A percentile compares a stretch with the other conserved stretches of the same genome.
Evolutionary conservation across 345 rosid species (phyloP).

Genomic region (Aquilaria sinensis): DNA sequence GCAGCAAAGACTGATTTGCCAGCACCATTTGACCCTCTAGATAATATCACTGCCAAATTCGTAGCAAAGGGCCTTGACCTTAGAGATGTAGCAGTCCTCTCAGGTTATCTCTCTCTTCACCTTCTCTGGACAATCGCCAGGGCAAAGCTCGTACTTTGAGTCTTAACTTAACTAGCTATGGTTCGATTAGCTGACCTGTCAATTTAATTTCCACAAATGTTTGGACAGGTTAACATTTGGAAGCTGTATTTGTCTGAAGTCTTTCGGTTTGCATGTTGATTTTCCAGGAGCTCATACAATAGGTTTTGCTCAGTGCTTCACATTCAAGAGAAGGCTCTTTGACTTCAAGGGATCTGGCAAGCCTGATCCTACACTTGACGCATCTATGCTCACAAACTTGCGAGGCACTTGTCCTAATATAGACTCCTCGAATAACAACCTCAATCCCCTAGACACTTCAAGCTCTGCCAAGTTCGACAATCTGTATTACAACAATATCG

Average conservation of each 20-base stretch:
- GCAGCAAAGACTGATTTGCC: conserved; percentile 70
- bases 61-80: conserved; percentile 66
- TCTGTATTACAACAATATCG: conserved; percentile 48
- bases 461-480: conserved; percentile 54
- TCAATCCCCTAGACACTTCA: conserved; percentile 60
- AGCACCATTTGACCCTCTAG: conserved; percentile 62
- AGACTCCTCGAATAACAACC: conserved; percentile 45
- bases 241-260: not conserved
- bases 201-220: no score
- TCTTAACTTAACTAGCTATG: no score
- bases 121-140: not conserved
- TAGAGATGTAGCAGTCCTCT: conserved; percentile 85
- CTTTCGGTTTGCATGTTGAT: not conserved
- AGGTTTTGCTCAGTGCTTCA: conserved; percentile 84
- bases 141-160: not conserved
- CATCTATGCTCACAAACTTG: conserved; percentile 38
- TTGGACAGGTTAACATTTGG: no score
- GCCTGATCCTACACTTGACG: conserved; percentile 62
- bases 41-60: conserved; percentile 65
- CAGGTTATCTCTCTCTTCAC: conserved; percentile 39
- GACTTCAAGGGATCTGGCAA: conserved; percentile 64
- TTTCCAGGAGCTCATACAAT: conserved; percentile 78
- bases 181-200: no score
- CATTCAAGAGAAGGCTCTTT: conserved; percentile 73
- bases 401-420: conserved; percentile 52